These are phyloP conservation scores for Fennellomyces sp. DNA, from an alignment of 371 early-diverging fungal species.

Conservation along the genomic window DNA sequence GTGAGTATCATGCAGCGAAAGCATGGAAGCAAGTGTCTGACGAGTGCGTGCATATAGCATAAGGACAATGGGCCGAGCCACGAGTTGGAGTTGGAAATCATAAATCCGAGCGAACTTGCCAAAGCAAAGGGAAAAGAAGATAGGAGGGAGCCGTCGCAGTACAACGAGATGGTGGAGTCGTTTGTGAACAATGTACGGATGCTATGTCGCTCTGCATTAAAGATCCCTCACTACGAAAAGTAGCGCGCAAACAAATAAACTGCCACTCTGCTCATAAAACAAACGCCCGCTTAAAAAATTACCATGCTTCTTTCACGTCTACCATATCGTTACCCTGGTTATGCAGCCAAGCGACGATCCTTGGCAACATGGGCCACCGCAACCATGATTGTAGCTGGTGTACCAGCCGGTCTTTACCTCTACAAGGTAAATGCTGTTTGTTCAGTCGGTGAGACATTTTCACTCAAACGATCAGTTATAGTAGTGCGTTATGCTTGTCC, in stretches of 20 bases:
- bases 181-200: conserved; percentile 66
- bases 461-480: too few relatives aligned
- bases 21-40: too few relatives aligned
- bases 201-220: conserved; percentile 29
- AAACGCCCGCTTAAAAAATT: background rate
- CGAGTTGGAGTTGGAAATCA: conserved; percentile 66
- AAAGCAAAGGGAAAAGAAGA: conserved; percentile 40
- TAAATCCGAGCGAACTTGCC: conserved; percentile 40
- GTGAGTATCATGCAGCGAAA: too few relatives aligned
- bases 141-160: conserved; percentile 46
- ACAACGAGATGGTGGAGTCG: conserved; percentile 47
- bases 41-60: background rate
- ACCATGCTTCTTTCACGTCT: too few relatives aligned
- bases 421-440: conserved; percentile 23
- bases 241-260: background rate
- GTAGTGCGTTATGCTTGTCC: conserved; percentile 40
- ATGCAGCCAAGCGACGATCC: background rate
- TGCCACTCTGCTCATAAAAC: background rate
- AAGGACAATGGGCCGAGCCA: conserved; percentile 53
- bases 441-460: too few relatives aligned
- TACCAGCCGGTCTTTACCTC: conserved; percentile 26
- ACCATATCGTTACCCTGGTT: too few relatives aligned
- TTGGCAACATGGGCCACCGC: conserved; percentile 18
- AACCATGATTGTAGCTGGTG: conserved; percentile 24
- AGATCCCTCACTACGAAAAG: background rate